Conservation (phyloP, 768 basidiomycete genomes). For the Amanita subjunquillea region DNA sequence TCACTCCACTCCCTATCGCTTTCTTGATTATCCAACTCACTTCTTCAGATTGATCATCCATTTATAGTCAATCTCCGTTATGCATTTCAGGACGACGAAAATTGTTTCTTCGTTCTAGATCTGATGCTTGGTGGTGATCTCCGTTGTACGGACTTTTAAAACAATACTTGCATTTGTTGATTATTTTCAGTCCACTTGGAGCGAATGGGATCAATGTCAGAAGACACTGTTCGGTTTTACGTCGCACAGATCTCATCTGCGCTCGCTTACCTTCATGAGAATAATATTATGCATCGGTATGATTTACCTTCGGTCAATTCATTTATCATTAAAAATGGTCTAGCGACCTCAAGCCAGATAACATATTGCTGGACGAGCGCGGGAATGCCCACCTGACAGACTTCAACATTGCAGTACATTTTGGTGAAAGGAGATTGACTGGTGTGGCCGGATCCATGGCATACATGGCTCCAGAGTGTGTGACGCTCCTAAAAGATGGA, state of each 20-base stretch:
- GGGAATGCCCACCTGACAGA: conserved; percentile 97
- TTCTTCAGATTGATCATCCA: conserved; percentile 78
- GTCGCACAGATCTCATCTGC: conserved; percentile 85
- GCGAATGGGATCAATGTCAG: conserved; percentile 60
- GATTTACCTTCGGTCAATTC: conserved; percentile 12
- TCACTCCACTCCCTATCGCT: background rate
- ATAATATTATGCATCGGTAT: conserved; percentile 92
- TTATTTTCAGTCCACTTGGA: conserved; percentile 70
- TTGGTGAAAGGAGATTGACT: conserved; percentile 75
- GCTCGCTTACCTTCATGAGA: conserved; percentile 84
- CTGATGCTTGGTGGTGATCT: conserved; percentile 95
- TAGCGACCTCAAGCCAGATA: conserved; percentile 96
- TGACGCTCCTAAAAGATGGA: conserved; percentile 5
- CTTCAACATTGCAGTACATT: conserved; percentile 98
- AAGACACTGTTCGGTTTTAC: conserved; percentile 79
- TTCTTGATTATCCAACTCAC: conserved; percentile 9
- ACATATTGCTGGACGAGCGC: conserved; percentile 90
- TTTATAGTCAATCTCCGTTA: conserved; percentile 93
- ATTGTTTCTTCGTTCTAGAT: conserved; percentile 97
- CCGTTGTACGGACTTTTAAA: conserved; percentile 53
- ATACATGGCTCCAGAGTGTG: conserved; percentile 89
- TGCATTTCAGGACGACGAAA: conserved; percentile 96
- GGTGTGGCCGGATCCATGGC: conserved; percentile 98
- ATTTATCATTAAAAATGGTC: conserved; percentile 6
- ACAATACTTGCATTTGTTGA: background rate